Conservation (phyloP, 106 monocot species). For the Allium sativum region DNA sequence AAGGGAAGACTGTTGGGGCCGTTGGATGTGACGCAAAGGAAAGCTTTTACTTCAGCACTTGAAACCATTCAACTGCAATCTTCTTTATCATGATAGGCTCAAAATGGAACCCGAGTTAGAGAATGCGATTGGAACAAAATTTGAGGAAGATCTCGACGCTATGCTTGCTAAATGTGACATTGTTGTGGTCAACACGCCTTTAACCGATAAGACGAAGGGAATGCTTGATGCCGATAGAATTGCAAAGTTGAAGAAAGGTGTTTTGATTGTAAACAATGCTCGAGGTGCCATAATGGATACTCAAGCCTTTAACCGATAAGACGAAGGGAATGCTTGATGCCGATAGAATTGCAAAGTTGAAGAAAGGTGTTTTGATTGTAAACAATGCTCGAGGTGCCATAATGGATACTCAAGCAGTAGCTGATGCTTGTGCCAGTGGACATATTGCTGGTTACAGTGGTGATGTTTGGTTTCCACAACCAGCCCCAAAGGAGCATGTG, state of each 20-base stretch:
- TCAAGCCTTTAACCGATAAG: conserved; percentile 85
- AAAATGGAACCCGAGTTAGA: conserved; percentile 70
- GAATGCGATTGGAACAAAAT: conserved; percentile 68
- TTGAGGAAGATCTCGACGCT: conserved; percentile 84
- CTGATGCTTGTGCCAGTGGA: conserved; percentile 78
- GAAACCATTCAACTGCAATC: conserved; percentile 87
- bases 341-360: conserved; percentile 77
- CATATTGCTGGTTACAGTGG: conserved; percentile 95
- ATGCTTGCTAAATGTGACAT: conserved; percentile 96
- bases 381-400: conserved; percentile 96
- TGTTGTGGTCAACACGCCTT: conserved; percentile 73
- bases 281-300: conserved; percentile 96
- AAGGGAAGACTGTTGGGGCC: conserved; percentile 89
- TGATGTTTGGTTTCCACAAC: conserved; percentile 96
- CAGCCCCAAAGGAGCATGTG: conserved; percentile 95
- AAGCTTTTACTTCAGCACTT: conserved; percentile 73
- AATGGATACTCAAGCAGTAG: conserved; percentile 90
- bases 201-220: conserved; percentile 92
- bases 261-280: conserved; percentile 93
- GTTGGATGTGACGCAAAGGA: conserved; percentile 85
- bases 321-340: conserved; percentile 87
- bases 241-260: conserved; percentile 88
- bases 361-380: conserved; percentile 92
- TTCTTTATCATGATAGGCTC: conserved; percentile 77
- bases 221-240: conserved; percentile 83